Conservation (phyloP, 257 asterid genomes). For the Petunia axillaris region DNA sequence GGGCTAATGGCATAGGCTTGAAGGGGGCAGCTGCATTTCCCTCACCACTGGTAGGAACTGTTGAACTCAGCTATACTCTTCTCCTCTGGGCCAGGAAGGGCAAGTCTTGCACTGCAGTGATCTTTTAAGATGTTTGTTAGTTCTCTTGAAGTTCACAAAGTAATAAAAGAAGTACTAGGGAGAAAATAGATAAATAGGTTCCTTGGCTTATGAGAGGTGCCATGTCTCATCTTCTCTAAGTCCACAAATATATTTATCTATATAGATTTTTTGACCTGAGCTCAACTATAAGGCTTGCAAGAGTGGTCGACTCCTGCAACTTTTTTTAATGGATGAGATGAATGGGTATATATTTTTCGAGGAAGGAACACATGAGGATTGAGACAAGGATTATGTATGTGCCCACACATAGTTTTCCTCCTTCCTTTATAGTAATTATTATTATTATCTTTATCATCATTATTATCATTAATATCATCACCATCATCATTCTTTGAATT, state of each 20-base stretch:
- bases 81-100: conserved; percentile 48
- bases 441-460: background rate
- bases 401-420: background rate
- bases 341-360: background rate
- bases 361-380: background rate
- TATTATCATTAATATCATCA: background rate
- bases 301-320: background rate
- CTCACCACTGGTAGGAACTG: conserved; percentile 13
- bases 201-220: too few relatives aligned
- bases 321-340: background rate
- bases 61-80: conserved; percentile 29
- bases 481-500: background rate
- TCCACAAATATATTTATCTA: too few relatives aligned
- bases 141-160: background rate
- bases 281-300: background rate
- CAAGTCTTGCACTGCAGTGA: conserved; percentile 86
- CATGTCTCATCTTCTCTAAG: too few relatives aligned
- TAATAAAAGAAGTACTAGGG: background rate
- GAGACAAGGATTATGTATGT: background rate
- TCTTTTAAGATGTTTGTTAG: background rate
- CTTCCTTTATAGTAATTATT: background rate
- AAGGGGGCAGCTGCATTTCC: conserved; percentile 23
- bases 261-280: background rate
- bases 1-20: conserved; percentile 26
- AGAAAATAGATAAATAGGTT: too few relatives aligned